Conservation (phyloP, 345 rosid species). For the Boechera retrofracta region DNA sequence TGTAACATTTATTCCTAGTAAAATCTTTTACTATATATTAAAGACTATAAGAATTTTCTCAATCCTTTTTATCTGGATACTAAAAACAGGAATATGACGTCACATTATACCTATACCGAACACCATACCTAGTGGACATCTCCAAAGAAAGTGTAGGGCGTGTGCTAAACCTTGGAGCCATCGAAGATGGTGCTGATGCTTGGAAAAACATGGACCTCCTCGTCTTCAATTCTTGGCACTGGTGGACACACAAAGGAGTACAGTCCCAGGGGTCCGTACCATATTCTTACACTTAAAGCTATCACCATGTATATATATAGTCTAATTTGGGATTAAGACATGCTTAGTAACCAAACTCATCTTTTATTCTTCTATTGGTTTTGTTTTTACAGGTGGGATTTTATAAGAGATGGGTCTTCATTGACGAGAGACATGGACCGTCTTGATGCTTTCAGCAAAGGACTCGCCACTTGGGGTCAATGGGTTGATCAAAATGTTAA, state of each 20-base stretch:
- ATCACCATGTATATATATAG: neutral
- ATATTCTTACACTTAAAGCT: neutral
- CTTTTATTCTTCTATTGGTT: neutral
- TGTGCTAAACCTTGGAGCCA: slow-evolving; percentile 70
- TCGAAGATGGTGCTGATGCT: slow-evolving; percentile 60
- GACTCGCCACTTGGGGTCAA: slow-evolving; percentile 75
- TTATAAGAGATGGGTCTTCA: slow-evolving; percentile 59
- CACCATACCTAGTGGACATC: slow-evolving; percentile 87
- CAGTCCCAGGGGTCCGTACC: slow-evolving; percentile 60
- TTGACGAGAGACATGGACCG: slow-evolving; percentile 73
- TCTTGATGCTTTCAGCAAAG: slow-evolving; percentile 72
- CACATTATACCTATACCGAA: slow-evolving; percentile 66
- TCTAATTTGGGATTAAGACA: slow-evolving; percentile 26
- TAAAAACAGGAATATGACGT: slow-evolving; percentile 70
- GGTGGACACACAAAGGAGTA: slow-evolving; percentile 88
- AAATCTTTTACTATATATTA: neutral
- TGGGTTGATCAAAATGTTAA: slow-evolving; percentile 86
- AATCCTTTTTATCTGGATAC: neutral
- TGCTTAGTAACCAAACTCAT: neutral
- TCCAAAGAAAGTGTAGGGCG: slow-evolving; percentile 59
- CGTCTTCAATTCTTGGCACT: slow-evolving; percentile 93
- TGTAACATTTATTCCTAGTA: too few relatives aligned
- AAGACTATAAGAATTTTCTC: neutral
- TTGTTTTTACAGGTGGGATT: slow-evolving; percentile 72
- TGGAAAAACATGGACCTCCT: slow-evolving; percentile 90